A percentile compares a stretch with the other conserved stretches of the same genome.
Evolutionary conservation across 2,329 filamentous ascomycete genomes (phyloP).

Genomic region (Trichoderma pleuroti): DNA sequence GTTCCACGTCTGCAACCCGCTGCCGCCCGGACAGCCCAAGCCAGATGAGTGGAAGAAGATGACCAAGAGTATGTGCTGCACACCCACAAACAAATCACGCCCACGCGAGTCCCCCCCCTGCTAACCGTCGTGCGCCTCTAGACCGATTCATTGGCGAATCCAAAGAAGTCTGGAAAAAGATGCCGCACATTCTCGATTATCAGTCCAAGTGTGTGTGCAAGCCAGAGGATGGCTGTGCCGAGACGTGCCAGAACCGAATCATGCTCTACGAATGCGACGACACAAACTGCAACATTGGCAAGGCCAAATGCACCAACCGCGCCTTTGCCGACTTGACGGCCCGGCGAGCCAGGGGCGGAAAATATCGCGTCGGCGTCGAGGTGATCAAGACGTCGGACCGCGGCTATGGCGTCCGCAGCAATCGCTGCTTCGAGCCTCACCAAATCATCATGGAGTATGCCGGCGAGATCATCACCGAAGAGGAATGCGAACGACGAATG

Average conservation of each 20-base stretch:
- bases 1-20: constrained; percentile 83
- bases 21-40: constrained; percentile 81
- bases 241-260: constrained; percentile 88
- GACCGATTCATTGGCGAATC: constrained; percentile 90
- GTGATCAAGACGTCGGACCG: constrained; percentile 87
- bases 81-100: neutral
- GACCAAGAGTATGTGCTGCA: constrained; percentile 72
- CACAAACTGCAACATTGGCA: constrained; percentile 77
- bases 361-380: constrained; percentile 90
- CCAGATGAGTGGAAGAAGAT: constrained; percentile 91
- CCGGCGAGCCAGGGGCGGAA: constrained; percentile 72
- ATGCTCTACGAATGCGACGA: constrained; percentile 98
- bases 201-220: constrained; percentile 75
- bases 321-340: constrained; percentile 77
- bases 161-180: constrained; percentile 74
- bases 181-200: constrained; percentile 68
- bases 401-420: constrained; percentile 88
- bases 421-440: constrained; percentile 78
- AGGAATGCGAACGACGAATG: constrained; percentile 91
- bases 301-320: constrained; percentile 76
- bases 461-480: constrained; percentile 93
- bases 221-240: constrained; percentile 75
- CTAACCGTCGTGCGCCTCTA: constrained; percentile 37
- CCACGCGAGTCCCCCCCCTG: neutral
- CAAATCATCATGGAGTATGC: constrained; percentile 99